Conservation (phyloP, 2,329 filamentous ascomycete genomes). For the Plectosphaerella sp. region DNA sequence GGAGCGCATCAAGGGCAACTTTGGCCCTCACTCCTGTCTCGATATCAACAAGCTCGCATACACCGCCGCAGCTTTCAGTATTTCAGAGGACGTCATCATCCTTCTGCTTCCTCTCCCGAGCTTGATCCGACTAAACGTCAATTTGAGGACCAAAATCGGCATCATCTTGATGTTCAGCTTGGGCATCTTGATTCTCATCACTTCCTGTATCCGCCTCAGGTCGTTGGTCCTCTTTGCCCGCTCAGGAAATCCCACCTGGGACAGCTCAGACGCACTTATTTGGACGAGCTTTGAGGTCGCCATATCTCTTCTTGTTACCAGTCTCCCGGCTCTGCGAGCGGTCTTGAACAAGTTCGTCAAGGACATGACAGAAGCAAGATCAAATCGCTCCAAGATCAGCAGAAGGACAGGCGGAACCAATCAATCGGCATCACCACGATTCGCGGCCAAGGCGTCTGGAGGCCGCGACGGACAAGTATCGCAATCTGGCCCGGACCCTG, state of each 20-base stretch:
- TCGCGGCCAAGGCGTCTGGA: neutral
- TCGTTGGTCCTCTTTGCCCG: constrained; percentile 25
- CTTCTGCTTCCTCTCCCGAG: constrained; percentile 27
- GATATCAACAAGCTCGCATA: constrained; percentile 25
- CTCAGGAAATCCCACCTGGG: constrained; percentile 34
- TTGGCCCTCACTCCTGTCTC: constrained; percentile 20
- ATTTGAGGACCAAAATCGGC: constrained; percentile 17
- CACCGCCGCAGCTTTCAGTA: constrained; percentile 23
- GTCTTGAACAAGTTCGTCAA: constrained; percentile 15
- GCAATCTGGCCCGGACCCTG: neutral
- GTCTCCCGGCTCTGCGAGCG: constrained; percentile 32
- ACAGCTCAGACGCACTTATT: constrained; percentile 32
- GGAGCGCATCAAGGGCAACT: constrained; percentile 24
- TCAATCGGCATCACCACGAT: constrained; percentile 7
- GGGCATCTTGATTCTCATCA: constrained; percentile 28
- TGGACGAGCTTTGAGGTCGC: constrained; percentile 39
- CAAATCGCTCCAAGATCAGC: too few relatives aligned
- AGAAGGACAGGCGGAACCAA: too few relatives aligned
- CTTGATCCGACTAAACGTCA: constrained; percentile 21
- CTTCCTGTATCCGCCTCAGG: constrained; percentile 28
- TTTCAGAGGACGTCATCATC: constrained; percentile 28
- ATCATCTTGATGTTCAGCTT: constrained; percentile 31
- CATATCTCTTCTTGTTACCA: constrained; percentile 33
- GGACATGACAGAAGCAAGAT: neutral
- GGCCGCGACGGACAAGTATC: neutral